Evolutionary conservation across 2,329 filamentous ascomycete species (phyloP).

Genomic region (Colletotrichum caudatum): DNA sequence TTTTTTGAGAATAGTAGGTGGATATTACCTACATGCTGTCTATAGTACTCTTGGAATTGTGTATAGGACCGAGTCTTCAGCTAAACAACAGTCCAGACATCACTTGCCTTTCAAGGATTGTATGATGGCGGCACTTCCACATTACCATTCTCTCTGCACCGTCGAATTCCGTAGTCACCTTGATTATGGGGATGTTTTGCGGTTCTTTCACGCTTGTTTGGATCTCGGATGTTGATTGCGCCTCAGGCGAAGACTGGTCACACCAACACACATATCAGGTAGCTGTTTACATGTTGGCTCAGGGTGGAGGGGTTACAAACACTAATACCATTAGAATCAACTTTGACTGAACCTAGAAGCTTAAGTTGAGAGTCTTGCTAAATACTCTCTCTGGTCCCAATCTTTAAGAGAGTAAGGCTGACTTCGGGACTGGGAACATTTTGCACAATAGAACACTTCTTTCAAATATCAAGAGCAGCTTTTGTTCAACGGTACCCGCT

Average conservation of each 20-base stretch:
- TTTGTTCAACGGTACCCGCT: no score
- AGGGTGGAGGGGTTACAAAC: background rate
- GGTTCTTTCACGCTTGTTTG: conserved; percentile 23
- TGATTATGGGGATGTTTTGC: conserved; percentile 12
- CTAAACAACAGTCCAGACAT: background rate
- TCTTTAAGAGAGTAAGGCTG: no score
- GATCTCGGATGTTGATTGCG: conserved; percentile 24
- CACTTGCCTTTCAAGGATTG: conserved; percentile 7
- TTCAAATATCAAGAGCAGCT: no score
- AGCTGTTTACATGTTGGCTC: no score
- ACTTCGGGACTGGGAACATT: no score
- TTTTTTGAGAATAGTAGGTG: no score
- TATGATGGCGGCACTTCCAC: conserved; percentile 13
- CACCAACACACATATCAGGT: background rate
- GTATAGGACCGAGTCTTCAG: background rate
- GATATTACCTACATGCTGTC: background rate
- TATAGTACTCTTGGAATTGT: background rate
- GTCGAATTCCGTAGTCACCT: conserved; percentile 1
- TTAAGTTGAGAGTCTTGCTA: no score
- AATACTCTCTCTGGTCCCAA: no score
- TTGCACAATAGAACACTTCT: no score
- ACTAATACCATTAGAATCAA: no score
- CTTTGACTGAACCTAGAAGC: no score
- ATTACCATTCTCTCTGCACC: conserved; percentile 25
- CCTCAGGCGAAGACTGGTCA: background rate